Conservation (phyloP, 306 rosid genomes). For the Castanea sativa region DNA sequence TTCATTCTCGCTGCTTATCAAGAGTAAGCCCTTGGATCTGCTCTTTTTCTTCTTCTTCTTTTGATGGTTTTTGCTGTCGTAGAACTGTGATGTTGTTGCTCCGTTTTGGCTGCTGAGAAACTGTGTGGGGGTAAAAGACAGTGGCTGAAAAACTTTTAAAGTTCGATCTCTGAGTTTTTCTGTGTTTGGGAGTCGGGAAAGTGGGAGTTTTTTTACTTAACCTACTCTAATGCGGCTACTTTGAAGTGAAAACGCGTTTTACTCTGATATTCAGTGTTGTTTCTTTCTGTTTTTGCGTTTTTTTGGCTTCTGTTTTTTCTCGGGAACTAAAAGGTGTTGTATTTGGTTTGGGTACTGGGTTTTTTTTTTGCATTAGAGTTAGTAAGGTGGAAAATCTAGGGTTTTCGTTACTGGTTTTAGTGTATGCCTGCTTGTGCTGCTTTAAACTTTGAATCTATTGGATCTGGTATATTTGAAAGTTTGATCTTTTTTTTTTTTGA, state of each 20-base stretch:
- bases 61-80: neutral
- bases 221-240: neutral
- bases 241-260: neutral
- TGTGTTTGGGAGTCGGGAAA: neutral
- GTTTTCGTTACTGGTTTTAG: neutral
- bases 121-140: neutral
- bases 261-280: neutral
- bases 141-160: neutral
- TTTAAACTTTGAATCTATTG: conserved; percentile 1
- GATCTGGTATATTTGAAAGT: conserved; percentile 9
- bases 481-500: neutral
- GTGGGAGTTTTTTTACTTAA: neutral
- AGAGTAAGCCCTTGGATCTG: conserved; percentile 52
- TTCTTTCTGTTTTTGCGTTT: neutral
- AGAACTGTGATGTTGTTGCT: neutral
- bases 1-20: conserved; percentile 64
- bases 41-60: neutral
- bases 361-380: neutral
- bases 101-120: conserved; percentile 8
- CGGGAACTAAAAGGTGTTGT: neutral
- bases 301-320: neutral
- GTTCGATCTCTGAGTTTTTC: neutral
- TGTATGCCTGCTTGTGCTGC: neutral
- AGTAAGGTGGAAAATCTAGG: conserved; percentile 6
- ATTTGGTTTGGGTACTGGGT: neutral